These are phyloP conservation scores for Cicer cuneatum DNA, from an alignment of 306 rosid genomes.

Conservation along the genomic window DNA sequence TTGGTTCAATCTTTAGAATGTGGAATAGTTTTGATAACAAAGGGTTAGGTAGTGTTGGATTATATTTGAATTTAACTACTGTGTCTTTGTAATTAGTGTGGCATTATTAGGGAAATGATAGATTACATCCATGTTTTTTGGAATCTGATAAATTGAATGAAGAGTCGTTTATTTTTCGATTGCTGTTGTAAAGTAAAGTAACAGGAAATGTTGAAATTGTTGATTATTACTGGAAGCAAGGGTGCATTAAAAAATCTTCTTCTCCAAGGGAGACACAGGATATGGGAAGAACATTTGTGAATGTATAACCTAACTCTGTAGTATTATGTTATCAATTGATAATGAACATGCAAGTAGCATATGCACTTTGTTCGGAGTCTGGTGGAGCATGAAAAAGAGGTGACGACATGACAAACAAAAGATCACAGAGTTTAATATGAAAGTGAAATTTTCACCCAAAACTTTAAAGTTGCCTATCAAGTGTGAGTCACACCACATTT, in stretches of 20 bases:
- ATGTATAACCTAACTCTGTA: background rate
- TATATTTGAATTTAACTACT: background rate
- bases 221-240: background rate
- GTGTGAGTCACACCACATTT: background rate
- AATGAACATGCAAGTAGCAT: constrained; percentile 1
- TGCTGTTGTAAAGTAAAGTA: background rate
- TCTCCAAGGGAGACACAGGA: background rate
- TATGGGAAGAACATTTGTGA: constrained; percentile 18
- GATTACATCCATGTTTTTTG: background rate
- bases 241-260: constrained; percentile 10
- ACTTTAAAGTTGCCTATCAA: background rate
- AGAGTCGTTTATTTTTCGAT: background rate
- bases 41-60: background rate
- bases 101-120: background rate
- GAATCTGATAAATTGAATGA: background rate
- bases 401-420: background rate
- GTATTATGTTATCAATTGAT: constrained; percentile 8
- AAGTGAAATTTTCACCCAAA: background rate
- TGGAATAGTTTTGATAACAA: no score
- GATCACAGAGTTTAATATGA: background rate
- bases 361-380: background rate
- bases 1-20: background rate
- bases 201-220: constrained; percentile 11
- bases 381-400: background rate
- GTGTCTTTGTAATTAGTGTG: background rate